Percentiles rank a stretch among this genome's conserved stretches.
Conservation (phyloP, 2,329 filamentous ascomycete genomes). For the Myriosclerotinia duriaeana region DNA sequence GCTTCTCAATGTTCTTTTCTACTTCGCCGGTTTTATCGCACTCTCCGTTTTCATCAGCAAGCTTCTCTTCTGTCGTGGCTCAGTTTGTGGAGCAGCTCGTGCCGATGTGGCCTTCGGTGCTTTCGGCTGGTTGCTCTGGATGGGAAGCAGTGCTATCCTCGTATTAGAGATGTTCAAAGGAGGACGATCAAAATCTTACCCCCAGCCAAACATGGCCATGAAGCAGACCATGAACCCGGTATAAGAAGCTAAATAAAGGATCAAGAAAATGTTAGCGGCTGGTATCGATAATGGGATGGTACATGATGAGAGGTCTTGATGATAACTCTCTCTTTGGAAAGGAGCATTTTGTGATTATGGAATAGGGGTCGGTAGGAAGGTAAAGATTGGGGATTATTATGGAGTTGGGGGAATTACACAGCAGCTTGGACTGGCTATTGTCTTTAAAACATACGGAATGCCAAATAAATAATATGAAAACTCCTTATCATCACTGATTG, state of each 20-base stretch:
- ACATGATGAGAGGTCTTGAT: constrained; percentile 21
- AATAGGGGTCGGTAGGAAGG: background rate
- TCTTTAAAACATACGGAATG: background rate
- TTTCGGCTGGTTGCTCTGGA: constrained; percentile 55
- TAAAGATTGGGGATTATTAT: constrained; percentile 2
- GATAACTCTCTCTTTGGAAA: background rate
- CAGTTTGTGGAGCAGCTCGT: constrained; percentile 56
- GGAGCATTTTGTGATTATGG: background rate
- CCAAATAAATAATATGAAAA: constrained; percentile 18
- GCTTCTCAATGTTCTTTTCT: constrained; percentile 53
- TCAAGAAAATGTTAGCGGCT: background rate
- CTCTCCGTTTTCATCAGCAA: constrained; percentile 56
- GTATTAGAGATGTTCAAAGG: constrained; percentile 51
- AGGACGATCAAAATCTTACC: constrained; percentile 35
- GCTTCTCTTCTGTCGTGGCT: constrained; percentile 57
- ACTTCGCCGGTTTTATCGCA: constrained; percentile 60
- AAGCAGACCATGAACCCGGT: constrained; percentile 33
- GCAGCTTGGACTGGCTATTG: constrained; percentile 21
- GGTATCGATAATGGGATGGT: background rate
- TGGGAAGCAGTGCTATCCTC: constrained; percentile 48
- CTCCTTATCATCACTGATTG: background rate
- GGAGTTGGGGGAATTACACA: constrained; percentile 9
- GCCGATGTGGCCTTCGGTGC: constrained; percentile 56
- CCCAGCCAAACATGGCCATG: constrained; percentile 34
- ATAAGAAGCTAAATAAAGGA: background rate